Conservation (phyloP, 139 green algal genomes). For the Bryopsis sp. region DNA sequence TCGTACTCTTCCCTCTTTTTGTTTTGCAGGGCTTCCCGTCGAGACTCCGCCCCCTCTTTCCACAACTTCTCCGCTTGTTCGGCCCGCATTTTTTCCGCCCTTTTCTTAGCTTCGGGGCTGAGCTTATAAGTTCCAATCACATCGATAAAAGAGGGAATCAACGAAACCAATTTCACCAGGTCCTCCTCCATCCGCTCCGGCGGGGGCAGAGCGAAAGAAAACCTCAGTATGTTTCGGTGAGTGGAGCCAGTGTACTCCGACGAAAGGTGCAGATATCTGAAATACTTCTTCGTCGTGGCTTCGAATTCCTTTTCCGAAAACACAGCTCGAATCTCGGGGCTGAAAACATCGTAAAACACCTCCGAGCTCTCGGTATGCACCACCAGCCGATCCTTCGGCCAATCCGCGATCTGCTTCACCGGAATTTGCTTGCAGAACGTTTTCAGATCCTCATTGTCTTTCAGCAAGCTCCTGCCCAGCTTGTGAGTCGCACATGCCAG, state of each 20-base stretch:
- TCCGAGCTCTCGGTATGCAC: slow-evolving; percentile 9
- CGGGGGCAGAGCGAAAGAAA: slow-evolving; percentile 30
- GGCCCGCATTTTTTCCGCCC: slow-evolving; percentile 14
- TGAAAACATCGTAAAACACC: slow-evolving; percentile 18
- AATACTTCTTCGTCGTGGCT: background rate
- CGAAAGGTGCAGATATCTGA: slow-evolving; percentile 31
- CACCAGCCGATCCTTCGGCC: background rate
- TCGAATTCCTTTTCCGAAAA: background rate
- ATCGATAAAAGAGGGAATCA: slow-evolving; percentile 37
- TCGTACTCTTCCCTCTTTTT: slow-evolving; percentile 18
- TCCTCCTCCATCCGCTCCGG: slow-evolving; percentile 21
- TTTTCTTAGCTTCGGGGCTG: slow-evolving; percentile 8
- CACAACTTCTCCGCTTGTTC: slow-evolving; percentile 12
- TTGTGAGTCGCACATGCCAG: slow-evolving; percentile 27
- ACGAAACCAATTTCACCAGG: slow-evolving; percentile 23
- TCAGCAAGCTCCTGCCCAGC: slow-evolving; percentile 6
- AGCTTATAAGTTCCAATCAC: slow-evolving; percentile 22
- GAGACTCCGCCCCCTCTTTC: slow-evolving; percentile 12
- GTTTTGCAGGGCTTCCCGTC: background rate
- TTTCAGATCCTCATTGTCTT: slow-evolving; percentile 17
- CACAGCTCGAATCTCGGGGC: background rate
- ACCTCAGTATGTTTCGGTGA: slow-evolving; percentile 29
- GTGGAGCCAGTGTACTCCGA: slow-evolving; percentile 17
- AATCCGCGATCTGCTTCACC: slow-evolving; percentile 13
- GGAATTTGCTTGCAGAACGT: slow-evolving; percentile 1